Percentiles rank a stretch among this genome's conserved stretches.
Evolutionary conservation across 2,329 filamentous ascomycete genomes (phyloP).

Genomic region (Ambrosiella xylebori): DNA sequence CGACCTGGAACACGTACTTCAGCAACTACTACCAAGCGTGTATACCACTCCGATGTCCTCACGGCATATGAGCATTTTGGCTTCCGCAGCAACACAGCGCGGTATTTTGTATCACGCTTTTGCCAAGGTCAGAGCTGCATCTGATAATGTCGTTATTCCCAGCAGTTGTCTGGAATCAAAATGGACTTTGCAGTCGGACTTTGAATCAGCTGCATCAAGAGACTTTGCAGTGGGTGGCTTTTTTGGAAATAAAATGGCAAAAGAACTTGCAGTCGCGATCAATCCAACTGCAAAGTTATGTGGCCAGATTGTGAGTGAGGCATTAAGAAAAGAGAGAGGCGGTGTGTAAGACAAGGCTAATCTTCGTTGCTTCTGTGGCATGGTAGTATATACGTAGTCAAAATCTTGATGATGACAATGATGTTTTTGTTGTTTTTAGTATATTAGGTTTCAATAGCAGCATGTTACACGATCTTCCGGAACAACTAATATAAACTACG

Average conservation of each 20-base stretch:
- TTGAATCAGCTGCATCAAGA: conserved; percentile 43
- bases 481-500: background rate
- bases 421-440: background rate
- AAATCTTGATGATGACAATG: background rate
- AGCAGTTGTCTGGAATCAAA: conserved; percentile 25
- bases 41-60: conserved; percentile 39
- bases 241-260: conserved; percentile 49
- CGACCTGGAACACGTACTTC: conserved; percentile 42
- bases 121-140: conserved; percentile 28
- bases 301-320: conserved; percentile 50
- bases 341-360: background rate
- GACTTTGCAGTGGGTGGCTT: conserved; percentile 48
- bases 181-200: conserved; percentile 34
- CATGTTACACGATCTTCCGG: background rate
- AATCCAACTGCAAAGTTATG: conserved; percentile 55
- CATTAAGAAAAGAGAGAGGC: conserved; percentile 52
- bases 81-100: conserved; percentile 55
- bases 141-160: conserved; percentile 23
- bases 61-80: conserved; percentile 46
- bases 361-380: background rate
- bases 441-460: conserved; percentile 10
- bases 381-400: no score
- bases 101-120: conserved; percentile 46
- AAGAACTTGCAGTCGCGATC: conserved; percentile 43
- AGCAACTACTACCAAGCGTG: conserved; percentile 36